phyloP scores from a whole-genome alignment of 164 flowering plant genomes.

The Dillenia turbinata region DNA sequence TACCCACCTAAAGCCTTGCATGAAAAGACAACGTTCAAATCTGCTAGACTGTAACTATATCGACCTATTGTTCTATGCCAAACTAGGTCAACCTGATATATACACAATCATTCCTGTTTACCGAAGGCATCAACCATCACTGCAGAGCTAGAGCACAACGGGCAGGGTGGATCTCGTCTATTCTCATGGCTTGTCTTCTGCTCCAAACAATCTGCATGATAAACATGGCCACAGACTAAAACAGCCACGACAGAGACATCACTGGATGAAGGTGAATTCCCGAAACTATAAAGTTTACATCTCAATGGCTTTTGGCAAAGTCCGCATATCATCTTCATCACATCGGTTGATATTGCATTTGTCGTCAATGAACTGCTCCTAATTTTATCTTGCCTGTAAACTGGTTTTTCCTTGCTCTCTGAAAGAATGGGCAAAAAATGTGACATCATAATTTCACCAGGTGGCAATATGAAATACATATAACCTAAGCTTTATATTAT shows the following conservation, averaged over 20 bases:
- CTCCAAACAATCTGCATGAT: constrained; percentile 70
- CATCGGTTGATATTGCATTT: constrained; percentile 25
- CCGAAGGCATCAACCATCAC: no score
- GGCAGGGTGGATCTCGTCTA: constrained; percentile 56
- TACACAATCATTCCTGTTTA: no score
- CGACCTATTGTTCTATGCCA: no score
- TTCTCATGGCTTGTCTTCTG: constrained; percentile 34
- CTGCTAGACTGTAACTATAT: no score
- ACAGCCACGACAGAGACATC: constrained; percentile 53
- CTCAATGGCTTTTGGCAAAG: constrained; percentile 44
- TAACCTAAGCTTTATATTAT: no score
- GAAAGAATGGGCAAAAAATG: constrained; percentile 4
- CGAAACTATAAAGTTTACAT: constrained; percentile 25
- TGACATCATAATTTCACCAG: neutral
- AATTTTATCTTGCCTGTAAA: constrained; percentile 35
- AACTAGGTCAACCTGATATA: no score
- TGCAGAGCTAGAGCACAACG: constrained; percentile 21
- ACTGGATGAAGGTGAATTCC: constrained; percentile 13
- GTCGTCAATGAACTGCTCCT: constrained; percentile 23
- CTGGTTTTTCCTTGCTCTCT: constrained; percentile 29
- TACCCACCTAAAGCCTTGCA: no score
- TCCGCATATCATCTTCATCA: constrained; percentile 39
- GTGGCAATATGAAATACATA: neutral
- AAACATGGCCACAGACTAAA: constrained; percentile 65
- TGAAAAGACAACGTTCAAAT: no score